Evolutionary conservation across 352 stramenopile species (phyloP), one percentile per base, ranked within the genome.

Genomic region (Phytophthora citrophthora): DNA sequence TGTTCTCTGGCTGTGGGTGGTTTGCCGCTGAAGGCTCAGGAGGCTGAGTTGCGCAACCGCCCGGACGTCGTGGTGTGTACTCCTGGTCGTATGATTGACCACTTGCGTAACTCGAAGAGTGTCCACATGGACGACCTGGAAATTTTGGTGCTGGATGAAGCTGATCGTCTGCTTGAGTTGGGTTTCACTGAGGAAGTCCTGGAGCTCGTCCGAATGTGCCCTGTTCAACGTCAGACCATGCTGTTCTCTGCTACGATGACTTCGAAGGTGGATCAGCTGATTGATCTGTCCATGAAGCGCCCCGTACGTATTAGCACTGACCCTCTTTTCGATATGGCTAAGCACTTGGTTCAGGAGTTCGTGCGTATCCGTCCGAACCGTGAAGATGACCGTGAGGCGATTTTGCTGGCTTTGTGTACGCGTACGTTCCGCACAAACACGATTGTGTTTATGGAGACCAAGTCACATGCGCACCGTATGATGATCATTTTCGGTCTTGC

Each of bases 391-490:
- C 91, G 95, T 15, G 97, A 99, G 66, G 93, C 92, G 0, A 99
- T 98, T 77, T 63, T 99, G 16, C 58, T 99, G n/a, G 91, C 95
- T 40, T 77, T 99, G 18, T 90, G 97, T 18, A 98, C 90, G 34
- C 89, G 97, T 54, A 99, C 96, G 18, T 99, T 99, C 79, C 94
- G 81, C 40, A 83, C 82, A 23, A 94, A 96, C 67, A 97, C 93
- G 54, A 99, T 99, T 73, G 94, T 99, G 18, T 99, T 99, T 70
- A 99, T 99, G 87, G 96, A 99, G 79, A 99, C 95, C 6, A 99
- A 99, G 78, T 74, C 85, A 18, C 86, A 95, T 40, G 97, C 97
- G 18, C 97, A 99, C 74, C 86, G 97, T 27, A 95, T 99, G 77
- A 98, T 98, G 86, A 98, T 99, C 66, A 79, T 99, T 34, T 98